Evolutionary conservation across 169 alveolate species (phyloP).

Genomic region (Amoebophrya sp.): DNA sequence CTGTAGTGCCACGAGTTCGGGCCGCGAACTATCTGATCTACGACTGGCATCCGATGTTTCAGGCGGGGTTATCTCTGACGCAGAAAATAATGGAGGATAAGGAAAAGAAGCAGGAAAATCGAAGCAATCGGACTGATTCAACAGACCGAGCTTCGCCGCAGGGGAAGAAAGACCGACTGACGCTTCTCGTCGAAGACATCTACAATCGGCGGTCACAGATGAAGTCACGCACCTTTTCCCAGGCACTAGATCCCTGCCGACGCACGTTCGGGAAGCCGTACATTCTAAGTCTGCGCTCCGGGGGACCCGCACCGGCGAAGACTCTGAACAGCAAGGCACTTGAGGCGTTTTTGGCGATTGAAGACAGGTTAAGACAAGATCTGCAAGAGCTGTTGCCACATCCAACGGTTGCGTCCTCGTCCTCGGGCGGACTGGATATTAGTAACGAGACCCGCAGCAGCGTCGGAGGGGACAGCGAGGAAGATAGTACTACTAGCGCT

Average conservation of each 20-base stretch:
- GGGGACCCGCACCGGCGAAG: no score
- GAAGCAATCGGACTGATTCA: no score
- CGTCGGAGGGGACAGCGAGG: no score
- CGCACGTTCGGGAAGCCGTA: not conserved
- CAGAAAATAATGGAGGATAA: not conserved
- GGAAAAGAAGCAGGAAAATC: not conserved
- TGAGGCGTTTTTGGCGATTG: no score
- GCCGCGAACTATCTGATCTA: not conserved
- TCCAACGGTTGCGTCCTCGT: no score
- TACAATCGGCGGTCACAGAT: not conserved
- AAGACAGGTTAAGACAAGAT: no score
- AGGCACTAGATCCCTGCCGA: not conserved
- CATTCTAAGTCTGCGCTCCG: not conserved
- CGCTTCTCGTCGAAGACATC: not conserved
- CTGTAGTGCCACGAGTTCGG: not conserved
- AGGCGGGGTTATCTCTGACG: not conserved
- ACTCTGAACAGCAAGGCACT: no score
- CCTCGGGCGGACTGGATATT: no score
- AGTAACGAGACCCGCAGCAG: no score
- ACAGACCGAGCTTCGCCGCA: not conserved
- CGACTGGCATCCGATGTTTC: constrained; percentile 9
- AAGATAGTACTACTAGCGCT: no score
- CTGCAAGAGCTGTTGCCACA: no score
- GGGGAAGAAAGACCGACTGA: not conserved
- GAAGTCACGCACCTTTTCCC: not conserved